Evolutionary conservation across 768 basidiomycete genomes (phyloP), one percentile per base, ranked within the genome.

Genomic region (Boletus tylopilopsis): DNA sequence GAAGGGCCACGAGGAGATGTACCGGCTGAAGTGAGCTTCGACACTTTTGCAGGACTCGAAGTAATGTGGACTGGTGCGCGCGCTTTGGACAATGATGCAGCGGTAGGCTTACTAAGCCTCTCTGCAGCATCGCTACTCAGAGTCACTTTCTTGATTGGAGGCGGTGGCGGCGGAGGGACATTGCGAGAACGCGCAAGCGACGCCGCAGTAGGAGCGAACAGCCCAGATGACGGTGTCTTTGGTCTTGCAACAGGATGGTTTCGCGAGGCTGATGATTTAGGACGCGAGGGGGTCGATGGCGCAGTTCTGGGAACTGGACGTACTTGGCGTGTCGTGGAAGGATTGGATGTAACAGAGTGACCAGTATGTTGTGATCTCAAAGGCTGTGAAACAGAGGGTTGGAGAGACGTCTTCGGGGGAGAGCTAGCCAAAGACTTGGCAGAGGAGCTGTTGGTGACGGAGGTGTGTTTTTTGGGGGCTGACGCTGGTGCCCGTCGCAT

Each of bases 171-270:
- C 2, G 73, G 73, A 8, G 71, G 72, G 0, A 77, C 74, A 59
- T 77, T 80, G 42, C 86, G 82, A 29, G 84, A 75, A 42, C 75
- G 78, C 0, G 90, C 90, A 8, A 91, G 78, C 9, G 88, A 89
- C 4, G 89, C 86, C 0, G 88, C 90, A 1, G 90, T 92, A 1
- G 90, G 90, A 7, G 90, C 88, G 60, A 85, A 90, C 19, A 90
- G 65, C 12, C 86, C 83, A 2, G 80, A 72, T 6, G 81, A 78
- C 3, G 84, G 81, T 0, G 83, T 84, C 68, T 84, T 87, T 30
- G 79, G 76, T 47, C 78, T 74, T 24, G 61, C 8, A 21, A 49
- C 42, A 37, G 56, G 23, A 4, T 53, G 53, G 40, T 59, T 45
- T 15, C 60, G 66, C 38, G 44, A 25, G 9, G 51, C 45, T 8